phyloP scores from a whole-genome alignment of 176 grass and related monocot species.

The Avena sativa region DNA sequence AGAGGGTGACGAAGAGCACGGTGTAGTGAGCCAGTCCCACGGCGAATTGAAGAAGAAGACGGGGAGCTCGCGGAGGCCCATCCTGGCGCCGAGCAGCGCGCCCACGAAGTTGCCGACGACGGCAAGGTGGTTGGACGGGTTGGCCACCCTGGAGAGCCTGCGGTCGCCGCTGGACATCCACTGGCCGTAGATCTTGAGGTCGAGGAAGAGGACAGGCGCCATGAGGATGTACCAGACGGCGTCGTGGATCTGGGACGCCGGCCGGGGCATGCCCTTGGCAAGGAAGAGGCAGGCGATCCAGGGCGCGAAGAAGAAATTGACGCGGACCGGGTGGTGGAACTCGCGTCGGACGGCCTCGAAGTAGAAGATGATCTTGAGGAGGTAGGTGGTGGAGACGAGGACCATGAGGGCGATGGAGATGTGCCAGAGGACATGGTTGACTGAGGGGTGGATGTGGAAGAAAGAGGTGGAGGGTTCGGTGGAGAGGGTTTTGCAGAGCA shows the following conservation, averaged over 20 bases:
- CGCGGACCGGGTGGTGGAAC: no score
- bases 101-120: conserved; percentile 75
- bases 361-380: conserved; percentile 68
- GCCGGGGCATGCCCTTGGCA: no score
- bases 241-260: conserved; percentile 9
- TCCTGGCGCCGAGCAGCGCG: conserved; percentile 42
- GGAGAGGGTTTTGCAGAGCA: conserved; percentile 74
- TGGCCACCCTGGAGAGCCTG: conserved; percentile 68
- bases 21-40: no score
- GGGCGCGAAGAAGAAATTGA: no score
- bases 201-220: conserved; percentile 63
- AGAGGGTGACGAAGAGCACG: no score
- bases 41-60: no score
- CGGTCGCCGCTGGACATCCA: conserved; percentile 75
- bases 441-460: conserved; percentile 50
- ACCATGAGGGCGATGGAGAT: conserved; percentile 50
- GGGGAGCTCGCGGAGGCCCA: no score
- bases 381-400: not conserved
- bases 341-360: conserved; percentile 42
- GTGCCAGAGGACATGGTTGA: conserved; percentile 69
- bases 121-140: conserved; percentile 72
- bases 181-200: conserved; percentile 81
- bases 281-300: no score
- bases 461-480: conserved; percentile 49
- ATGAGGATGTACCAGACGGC: conserved; percentile 59